Evolutionary conservation across 2,329 filamentous ascomycete genomes (phyloP).

Genomic region (Aspergillus japonicus): DNA sequence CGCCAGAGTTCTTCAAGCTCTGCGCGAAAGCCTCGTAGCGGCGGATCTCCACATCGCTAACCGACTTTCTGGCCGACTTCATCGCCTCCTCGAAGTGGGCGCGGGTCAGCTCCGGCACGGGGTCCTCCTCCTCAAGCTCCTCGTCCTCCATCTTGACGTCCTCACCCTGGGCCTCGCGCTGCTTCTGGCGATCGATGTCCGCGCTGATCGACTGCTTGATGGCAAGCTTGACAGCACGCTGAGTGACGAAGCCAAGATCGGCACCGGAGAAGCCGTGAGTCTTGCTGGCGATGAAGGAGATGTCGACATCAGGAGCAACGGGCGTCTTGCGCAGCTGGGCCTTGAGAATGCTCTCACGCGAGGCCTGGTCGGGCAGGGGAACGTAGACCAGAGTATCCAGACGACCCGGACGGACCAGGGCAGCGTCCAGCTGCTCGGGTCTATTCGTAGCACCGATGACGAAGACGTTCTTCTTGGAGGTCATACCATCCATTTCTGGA

Average conservation of each 20-base stretch:
- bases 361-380: slow-evolving; percentile 87
- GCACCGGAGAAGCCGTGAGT: slow-evolving; percentile 99
- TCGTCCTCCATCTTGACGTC: slow-evolving; percentile 71
- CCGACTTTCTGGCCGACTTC: slow-evolving; percentile 88
- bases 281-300: slow-evolving; percentile 90
- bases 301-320: slow-evolving; percentile 80
- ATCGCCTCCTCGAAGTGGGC: slow-evolving; percentile 99
- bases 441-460: slow-evolving; percentile 98
- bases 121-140: slow-evolving; percentile 67
- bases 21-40: slow-evolving; percentile 98
- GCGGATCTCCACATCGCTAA: slow-evolving; percentile 94
- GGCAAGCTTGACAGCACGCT: slow-evolving; percentile 97
- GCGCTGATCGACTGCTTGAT: slow-evolving; percentile 93
- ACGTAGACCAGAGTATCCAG: slow-evolving; percentile 98
- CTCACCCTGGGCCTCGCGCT: slow-evolving; percentile 79
- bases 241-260: slow-evolving; percentile 97
- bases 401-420: slow-evolving; percentile 96
- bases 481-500: slow-evolving; percentile 98
- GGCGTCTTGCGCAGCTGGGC: slow-evolving; percentile 98
- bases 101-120: slow-evolving; percentile 92
- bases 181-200: slow-evolving; percentile 88
- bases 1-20: slow-evolving; percentile 97
- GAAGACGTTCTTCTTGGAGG: slow-evolving; percentile 99
- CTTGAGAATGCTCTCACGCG: slow-evolving; percentile 84
- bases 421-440: slow-evolving; percentile 97